These are phyloP conservation scores for Malassezia slooffiae DNA, from an alignment of 1,284 basidiomycete species.

Conservation along the genomic window DNA sequence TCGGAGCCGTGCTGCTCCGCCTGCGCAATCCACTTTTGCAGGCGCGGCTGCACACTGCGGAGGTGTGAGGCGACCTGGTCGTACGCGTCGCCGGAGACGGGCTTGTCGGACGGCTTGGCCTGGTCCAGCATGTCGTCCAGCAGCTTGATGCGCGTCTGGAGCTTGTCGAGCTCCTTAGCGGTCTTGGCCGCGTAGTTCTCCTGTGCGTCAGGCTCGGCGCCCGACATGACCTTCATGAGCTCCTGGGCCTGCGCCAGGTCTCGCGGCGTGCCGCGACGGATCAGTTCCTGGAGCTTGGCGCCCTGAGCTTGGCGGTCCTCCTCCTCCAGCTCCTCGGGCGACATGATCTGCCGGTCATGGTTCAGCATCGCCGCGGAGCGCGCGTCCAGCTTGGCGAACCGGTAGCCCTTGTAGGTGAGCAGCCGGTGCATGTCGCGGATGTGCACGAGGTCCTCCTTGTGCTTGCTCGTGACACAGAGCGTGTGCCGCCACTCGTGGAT, in stretches of 20 bases:
- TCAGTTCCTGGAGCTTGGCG: conserved; percentile 94
- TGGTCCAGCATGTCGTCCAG: conserved; percentile 96
- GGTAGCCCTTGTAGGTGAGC: conserved; percentile 67
- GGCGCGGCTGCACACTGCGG: conserved; percentile 72
- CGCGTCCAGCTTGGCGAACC: conserved; percentile 40
- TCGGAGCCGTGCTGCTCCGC: conserved; percentile 60
- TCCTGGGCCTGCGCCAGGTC: conserved; percentile 94
- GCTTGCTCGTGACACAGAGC: conserved; percentile 75
- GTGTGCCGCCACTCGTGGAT: conserved; percentile 93
- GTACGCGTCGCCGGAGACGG: conserved; percentile 70
- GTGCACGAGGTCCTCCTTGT: conserved; percentile 92
- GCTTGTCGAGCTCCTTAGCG: conserved; percentile 76
- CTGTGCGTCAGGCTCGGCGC: conserved; percentile 72
- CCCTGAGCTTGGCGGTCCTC: conserved; percentile 90
- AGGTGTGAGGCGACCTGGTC: conserved; percentile 87
- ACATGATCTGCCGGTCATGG: conserved; percentile 64
- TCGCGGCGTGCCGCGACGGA: conserved; percentile 84
- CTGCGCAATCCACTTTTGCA: conserved; percentile 97
- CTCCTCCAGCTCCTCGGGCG: conserved; percentile 87
- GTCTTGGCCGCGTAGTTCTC: conserved; percentile 84
- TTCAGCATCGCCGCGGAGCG: conserved; percentile 37
- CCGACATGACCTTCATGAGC: conserved; percentile 89
- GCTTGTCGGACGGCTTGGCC: conserved; percentile 58
- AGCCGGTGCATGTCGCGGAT: conserved; percentile 96
- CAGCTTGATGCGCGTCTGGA: conserved; percentile 84